Conservation (phyloP, 2,329 filamentous ascomycete species). For the Aspergillus piperis region DNA sequence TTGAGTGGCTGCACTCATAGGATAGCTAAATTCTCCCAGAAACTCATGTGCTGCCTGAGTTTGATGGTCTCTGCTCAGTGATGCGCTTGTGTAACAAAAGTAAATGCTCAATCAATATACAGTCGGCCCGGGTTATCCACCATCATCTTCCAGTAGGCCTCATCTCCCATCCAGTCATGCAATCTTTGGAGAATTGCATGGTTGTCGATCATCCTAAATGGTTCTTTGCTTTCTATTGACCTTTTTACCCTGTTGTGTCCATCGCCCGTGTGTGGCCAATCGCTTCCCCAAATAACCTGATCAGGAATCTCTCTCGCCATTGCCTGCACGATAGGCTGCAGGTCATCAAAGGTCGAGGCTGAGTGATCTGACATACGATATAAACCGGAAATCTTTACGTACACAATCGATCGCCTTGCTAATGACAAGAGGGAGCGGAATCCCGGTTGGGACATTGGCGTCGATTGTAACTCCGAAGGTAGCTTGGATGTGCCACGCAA, state of each 20-base stretch:
- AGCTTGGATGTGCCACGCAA: conserved; percentile 5
- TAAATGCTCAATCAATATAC: neutral
- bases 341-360: neutral
- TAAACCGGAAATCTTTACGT: neutral
- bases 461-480: neutral
- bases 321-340: neutral
- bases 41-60: too few species aligned
- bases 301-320: conserved; percentile 1
- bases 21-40: too few species aligned
- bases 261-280: conserved; percentile 12
- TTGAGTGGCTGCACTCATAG: too few species aligned
- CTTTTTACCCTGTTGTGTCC: neutral
- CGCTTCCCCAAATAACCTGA: conserved; percentile 9
- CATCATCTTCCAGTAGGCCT: neutral
- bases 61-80: neutral
- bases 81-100: neutral
- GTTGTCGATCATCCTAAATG: conserved; percentile 4
- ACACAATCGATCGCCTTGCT: neutral
- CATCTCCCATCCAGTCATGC: neutral
- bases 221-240: neutral
- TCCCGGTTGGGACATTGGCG: neutral
- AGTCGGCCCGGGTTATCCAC: neutral
- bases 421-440: neutral
- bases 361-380: conserved; percentile 1
- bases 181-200: neutral